These are phyloP conservation scores for Hyaloperonospora arabidopsidis DNA, from an alignment of 352 stramenopile species.

Conservation along the genomic window DNA sequence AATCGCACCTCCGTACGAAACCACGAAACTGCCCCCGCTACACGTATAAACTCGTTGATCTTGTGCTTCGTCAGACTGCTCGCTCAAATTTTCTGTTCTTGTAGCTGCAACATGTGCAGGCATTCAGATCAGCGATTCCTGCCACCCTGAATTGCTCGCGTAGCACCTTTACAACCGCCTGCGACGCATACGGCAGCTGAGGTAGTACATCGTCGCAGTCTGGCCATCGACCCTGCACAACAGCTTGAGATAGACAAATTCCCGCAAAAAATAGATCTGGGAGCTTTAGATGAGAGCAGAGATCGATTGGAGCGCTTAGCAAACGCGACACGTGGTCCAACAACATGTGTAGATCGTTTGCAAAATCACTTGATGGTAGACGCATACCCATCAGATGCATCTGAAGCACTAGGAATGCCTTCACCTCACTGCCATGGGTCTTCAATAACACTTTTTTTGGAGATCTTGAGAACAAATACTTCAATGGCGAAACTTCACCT, in stretches of 20 bases:
- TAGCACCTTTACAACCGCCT: conserved; percentile 26
- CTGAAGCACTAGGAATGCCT: conserved; percentile 89
- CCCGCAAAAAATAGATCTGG: conserved; percentile 41
- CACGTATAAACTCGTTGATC: conserved; percentile 39
- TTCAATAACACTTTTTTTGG: conserved; percentile 53
- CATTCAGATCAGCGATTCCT: conserved; percentile 27
- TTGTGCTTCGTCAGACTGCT: conserved; percentile 29
- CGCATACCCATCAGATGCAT: conserved; percentile 88
- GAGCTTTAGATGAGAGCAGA: conserved; percentile 62
- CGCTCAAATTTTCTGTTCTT: conserved; percentile 10
- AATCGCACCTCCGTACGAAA: conserved; percentile 25
- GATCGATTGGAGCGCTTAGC: conserved; percentile 89
- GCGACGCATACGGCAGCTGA: conserved; percentile 42
- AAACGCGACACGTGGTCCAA: conserved; percentile 94
- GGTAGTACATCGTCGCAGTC: conserved; percentile 21
- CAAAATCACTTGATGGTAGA: conserved; percentile 97
- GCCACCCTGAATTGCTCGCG: conserved; percentile 23
- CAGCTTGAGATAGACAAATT: conserved; percentile 45
- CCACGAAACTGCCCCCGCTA: conserved; percentile 36
- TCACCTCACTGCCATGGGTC: conserved; percentile 73
- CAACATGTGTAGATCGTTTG: conserved; percentile 93
- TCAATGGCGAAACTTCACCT: conserved; percentile 58
- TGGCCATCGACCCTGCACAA: conserved; percentile 53
- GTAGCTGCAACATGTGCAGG: conserved; percentile 24
- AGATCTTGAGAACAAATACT: conserved; percentile 36